Conservation (phyloP, 2,329 filamentous ascomycete genomes). For the Hortaea sp. region DNA sequence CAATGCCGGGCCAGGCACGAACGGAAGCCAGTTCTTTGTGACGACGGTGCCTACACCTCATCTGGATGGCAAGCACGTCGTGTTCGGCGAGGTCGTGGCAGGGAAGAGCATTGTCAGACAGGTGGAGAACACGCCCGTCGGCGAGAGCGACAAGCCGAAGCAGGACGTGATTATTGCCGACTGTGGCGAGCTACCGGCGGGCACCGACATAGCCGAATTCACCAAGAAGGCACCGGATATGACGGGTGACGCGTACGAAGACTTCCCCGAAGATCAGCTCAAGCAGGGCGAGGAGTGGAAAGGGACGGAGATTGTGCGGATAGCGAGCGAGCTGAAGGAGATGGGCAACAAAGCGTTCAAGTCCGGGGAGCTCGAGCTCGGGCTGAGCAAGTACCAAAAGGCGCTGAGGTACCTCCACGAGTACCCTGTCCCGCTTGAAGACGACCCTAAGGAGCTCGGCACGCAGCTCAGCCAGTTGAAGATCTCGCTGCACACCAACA, state of each 20-base stretch:
- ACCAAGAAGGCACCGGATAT: slow-evolving; percentile 63
- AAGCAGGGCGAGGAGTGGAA: slow-evolving; percentile 47
- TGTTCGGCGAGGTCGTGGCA: slow-evolving; percentile 87
- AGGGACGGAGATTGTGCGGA: slow-evolving; percentile 60
- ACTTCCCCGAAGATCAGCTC: slow-evolving; percentile 80
- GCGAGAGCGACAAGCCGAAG: slow-evolving; percentile 65
- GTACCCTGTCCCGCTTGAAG: slow-evolving; percentile 59
- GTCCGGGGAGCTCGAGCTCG: slow-evolving; percentile 56
- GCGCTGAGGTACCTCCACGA: slow-evolving; percentile 81
- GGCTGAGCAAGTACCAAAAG: slow-evolving; percentile 89
- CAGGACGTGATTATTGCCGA: slow-evolving; percentile 64
- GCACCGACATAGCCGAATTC: slow-evolving; percentile 56
- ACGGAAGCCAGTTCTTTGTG: slow-evolving; percentile 96
- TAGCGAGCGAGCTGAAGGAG: slow-evolving; percentile 77
- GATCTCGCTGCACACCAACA: slow-evolving; percentile 81
- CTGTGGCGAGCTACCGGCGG: slow-evolving; percentile 73
- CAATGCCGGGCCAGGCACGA: slow-evolving; percentile 89
- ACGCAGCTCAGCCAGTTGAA: slow-evolving; percentile 61
- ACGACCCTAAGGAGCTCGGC: slow-evolving; percentile 59
- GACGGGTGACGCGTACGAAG: slow-evolving; percentile 86
- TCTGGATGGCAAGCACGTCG: slow-evolving; percentile 91
- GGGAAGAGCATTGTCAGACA: slow-evolving; percentile 86
- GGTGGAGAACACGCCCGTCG: slow-evolving; percentile 73
- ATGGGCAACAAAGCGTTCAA: slow-evolving; percentile 93
- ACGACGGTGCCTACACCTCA: slow-evolving; percentile 93